Base-by-base conservation (phyloP, 768 basidiomycete genomes). In the Leccinum boreale region DNA sequence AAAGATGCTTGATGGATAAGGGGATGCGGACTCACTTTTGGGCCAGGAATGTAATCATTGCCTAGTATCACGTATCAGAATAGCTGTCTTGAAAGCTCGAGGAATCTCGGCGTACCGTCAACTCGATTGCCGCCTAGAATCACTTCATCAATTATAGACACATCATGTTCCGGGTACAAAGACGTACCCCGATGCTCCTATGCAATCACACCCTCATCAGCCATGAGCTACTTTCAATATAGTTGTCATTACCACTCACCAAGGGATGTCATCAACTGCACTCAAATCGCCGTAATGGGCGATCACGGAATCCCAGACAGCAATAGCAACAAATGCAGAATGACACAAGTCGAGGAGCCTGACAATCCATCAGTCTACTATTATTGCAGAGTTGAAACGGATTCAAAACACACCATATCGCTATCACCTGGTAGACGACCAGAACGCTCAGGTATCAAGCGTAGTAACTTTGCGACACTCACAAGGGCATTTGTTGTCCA, bases 341-440 rank as follows among this genome's bases (percentile, higher is more conserved):
- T 69, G 68, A n/a, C 50, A 59, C 46, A 63, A 17, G 29, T 69
- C 69, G 5, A 69, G 59, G 0, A 68, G 5, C 67, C 67, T 68
- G 35, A 50, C 7, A 7, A 39, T 39, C 0, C 1, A 33, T 59
- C 28, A 54, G 11, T 21, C n/a, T 46, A 21, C 9, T 10, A 45
- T 21, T 21, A 7, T 4, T 33, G 39, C n/a, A 52, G 12, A 19
- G 5, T 2, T 19, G 7, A 10, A 15, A 1, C 3, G 33, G 24
- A 10, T 19, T 28, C 14, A 4, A 23, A 28, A 53, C 58, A 5
- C 26, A 69, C 67, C 67, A 70, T 8, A 49, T 64, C 35, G 51
- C 24, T 44, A 60, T 48, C 14, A 67, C 68, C 67, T 69, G 17
- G 36, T 36, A n/a, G 23, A 4, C 9, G 17, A 29, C 21, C 31